A percentile compares a stretch with the other conserved stretches of the same genome.
phyloP scores from a whole-genome alignment of 2,329 filamentous ascomycete species.

The Curvularia sp. region DNA sequence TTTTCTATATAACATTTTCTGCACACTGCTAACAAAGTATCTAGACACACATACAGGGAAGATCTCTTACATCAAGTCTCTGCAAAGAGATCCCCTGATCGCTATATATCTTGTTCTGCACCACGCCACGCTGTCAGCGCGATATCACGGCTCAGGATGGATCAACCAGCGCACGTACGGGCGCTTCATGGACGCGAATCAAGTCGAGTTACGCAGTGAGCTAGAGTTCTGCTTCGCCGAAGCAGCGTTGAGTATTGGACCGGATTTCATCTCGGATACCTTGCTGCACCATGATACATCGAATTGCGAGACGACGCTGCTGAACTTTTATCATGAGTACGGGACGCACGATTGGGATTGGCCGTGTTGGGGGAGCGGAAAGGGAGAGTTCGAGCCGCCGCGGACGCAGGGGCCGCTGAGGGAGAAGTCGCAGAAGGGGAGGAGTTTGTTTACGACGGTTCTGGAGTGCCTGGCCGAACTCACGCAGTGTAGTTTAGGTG shows the following conservation, averaged over 20 bases:
- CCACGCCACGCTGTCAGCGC: conserved; percentile 38
- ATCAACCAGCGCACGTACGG: conserved; percentile 44
- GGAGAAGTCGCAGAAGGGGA: conserved; percentile 12
- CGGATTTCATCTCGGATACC: conserved; percentile 35
- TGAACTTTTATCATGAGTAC: conserved; percentile 43
- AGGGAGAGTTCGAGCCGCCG: conserved; percentile 37
- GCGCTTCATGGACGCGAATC: conserved; percentile 39
- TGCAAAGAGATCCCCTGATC: conserved; percentile 34
- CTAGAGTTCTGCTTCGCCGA: conserved; percentile 44
- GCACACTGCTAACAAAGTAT: conserved; percentile 6
- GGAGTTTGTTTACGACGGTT: conserved; percentile 35
- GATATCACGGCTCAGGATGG: conserved; percentile 42
- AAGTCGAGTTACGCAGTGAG: conserved; percentile 38
- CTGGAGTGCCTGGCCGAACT: conserved; percentile 38
- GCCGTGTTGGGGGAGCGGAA: conserved; percentile 24
- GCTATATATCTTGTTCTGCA: conserved; percentile 42
- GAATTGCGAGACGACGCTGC: conserved; percentile 26
- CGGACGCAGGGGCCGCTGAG: conserved; percentile 38
- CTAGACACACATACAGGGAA: conserved; percentile 25
- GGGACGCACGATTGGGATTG: conserved; percentile 38
- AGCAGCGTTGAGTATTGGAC: conserved; percentile 34
- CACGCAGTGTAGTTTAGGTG: conserved; percentile 24
- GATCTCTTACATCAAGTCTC: conserved; percentile 31
- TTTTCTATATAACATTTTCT: no score
- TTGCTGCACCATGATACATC: conserved; percentile 25